Percentiles rank a stretch among this genome's conserved stretches.
These are phyloP conservation scores for Pontederia crassipes DNA, from an alignment of 176 grass and related monocot genomes.

Conservation along the genomic window DNA sequence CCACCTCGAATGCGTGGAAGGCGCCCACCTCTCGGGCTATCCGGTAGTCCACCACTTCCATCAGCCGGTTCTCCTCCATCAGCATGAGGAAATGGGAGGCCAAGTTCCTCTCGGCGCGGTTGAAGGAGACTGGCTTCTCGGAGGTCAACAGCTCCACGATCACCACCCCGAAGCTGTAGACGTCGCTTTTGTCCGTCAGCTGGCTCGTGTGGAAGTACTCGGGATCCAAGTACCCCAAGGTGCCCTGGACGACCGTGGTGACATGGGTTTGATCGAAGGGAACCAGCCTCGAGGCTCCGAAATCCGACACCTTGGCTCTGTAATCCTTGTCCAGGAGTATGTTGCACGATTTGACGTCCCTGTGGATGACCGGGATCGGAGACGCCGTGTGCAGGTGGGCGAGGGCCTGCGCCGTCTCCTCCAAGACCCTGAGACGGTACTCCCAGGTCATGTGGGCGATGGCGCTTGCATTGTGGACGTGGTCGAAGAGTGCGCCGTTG, in stretches of 20 bases:
- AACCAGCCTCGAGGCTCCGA: constrained; percentile 40
- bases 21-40: constrained; percentile 36
- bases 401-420: too few species aligned
- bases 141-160: constrained; percentile 40
- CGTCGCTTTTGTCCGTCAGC: constrained; percentile 44
- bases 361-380: too few species aligned
- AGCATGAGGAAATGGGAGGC: constrained; percentile 26
- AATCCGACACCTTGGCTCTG: constrained; percentile 46
- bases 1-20: constrained; percentile 21
- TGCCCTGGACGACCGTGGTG: constrained; percentile 51
- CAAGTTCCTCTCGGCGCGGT: constrained; percentile 30
- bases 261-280: constrained; percentile 47
- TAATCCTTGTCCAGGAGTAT: constrained; percentile 42
- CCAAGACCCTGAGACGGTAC: too few species aligned
- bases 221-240: constrained; percentile 48
- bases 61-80: constrained; percentile 21
- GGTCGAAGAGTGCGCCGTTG: constrained; percentile 50
- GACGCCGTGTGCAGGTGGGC: too few species aligned
- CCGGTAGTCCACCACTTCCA: constrained; percentile 23
- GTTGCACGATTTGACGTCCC: constrained; percentile 46
- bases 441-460: constrained; percentile 1
- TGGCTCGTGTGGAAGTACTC: constrained; percentile 43
- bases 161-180: constrained; percentile 55
- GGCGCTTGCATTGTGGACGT: constrained; percentile 22
- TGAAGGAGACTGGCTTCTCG: constrained; percentile 29